phyloP scores from a whole-genome alignment of 371 early-diverging fungal genomes.

The Rhizopus stolonifer region DNA sequence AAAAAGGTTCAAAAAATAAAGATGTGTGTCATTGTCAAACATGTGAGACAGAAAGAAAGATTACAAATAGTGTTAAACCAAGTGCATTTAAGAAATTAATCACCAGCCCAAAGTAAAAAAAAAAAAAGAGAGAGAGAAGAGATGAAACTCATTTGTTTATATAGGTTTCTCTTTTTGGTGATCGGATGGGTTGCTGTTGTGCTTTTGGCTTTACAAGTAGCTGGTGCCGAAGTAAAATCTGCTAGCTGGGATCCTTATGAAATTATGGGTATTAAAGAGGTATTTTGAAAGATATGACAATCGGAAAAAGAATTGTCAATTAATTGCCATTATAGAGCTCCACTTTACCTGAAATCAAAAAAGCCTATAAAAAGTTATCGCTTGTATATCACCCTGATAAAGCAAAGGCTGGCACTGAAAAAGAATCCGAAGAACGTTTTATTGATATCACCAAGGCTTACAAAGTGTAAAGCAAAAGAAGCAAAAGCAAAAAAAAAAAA shows the following conservation, averaged over 20 bases:
- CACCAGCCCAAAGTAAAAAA: conserved; percentile 26
- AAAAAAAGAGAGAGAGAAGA: conserved; percentile 15
- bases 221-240: conserved; percentile 66
- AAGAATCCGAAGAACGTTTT: conserved; percentile 62
- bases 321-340: conserved; percentile 43
- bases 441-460: conserved; percentile 87
- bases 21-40: conserved; percentile 21
- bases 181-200: conserved; percentile 81
- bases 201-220: conserved; percentile 74
- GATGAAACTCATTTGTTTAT: not conserved
- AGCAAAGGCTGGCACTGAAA: conserved; percentile 61
- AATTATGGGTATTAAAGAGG: conserved; percentile 80
- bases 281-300: conserved; percentile 22
- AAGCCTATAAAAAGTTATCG: conserved; percentile 73
- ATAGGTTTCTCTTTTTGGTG: conserved; percentile 55
- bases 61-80: conserved; percentile 12
- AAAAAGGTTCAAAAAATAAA: conserved; percentile 12
- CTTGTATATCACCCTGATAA: conserved; percentile 86
- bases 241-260: conserved; percentile 91
- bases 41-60: conserved; percentile 26
- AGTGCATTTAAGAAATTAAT: conserved; percentile 18
- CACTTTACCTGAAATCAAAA: conserved; percentile 64
- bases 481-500: not conserved
- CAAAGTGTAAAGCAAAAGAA: conserved; percentile 62
- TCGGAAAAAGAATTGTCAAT: not conserved